Evolutionary conservation across 1,284 basidiomycete species (phyloP).

Genomic region (Cutaneotrichosporon spelunceum): DNA sequence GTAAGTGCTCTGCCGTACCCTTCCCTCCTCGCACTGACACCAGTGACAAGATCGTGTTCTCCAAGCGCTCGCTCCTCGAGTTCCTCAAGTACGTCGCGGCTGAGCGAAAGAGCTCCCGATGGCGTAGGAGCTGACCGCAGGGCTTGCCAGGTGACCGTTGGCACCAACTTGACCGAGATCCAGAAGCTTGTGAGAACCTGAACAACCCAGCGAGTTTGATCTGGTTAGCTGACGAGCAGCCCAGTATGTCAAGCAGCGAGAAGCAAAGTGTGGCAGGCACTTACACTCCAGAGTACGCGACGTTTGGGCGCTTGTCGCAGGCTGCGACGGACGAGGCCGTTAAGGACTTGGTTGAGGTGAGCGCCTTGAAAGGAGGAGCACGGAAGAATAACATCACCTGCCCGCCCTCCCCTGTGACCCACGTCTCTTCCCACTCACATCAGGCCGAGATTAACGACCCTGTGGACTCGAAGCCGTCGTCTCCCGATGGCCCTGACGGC

Average conservation of each 20-base stretch:
- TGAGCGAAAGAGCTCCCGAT: neutral
- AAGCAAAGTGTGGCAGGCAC: neutral
- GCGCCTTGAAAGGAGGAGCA: conserved; percentile 1
- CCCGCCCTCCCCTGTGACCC: neutral
- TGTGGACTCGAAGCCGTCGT: conserved; percentile 30
- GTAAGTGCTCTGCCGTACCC: conserved; percentile 24
- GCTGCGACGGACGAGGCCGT: conserved; percentile 51
- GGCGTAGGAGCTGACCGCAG: conserved; percentile 22
- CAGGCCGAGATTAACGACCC: conserved; percentile 52
- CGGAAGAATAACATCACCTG: neutral
- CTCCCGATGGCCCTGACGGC: conserved; percentile 32
- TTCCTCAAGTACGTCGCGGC: conserved; percentile 44
- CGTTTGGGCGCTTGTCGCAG: conserved; percentile 49
- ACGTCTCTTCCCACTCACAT: neutral
- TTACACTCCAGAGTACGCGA: conserved; percentile 49
- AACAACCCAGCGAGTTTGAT: neutral
- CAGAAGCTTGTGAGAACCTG: conserved; percentile 37
- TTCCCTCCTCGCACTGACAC: conserved; percentile 6
- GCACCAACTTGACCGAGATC: conserved; percentile 50
- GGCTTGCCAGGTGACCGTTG: conserved; percentile 48
- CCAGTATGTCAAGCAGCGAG: conserved; percentile 32
- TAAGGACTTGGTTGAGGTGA: conserved; percentile 49
- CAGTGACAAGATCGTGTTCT: conserved; percentile 52
- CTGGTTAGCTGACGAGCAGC: conserved; percentile 18
- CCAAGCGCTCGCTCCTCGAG: conserved; percentile 51